These are phyloP conservation scores for Cyclotella choctawhatcheeana DNA, from an alignment of 108 stramenopile species.

Conservation along the genomic window DNA sequence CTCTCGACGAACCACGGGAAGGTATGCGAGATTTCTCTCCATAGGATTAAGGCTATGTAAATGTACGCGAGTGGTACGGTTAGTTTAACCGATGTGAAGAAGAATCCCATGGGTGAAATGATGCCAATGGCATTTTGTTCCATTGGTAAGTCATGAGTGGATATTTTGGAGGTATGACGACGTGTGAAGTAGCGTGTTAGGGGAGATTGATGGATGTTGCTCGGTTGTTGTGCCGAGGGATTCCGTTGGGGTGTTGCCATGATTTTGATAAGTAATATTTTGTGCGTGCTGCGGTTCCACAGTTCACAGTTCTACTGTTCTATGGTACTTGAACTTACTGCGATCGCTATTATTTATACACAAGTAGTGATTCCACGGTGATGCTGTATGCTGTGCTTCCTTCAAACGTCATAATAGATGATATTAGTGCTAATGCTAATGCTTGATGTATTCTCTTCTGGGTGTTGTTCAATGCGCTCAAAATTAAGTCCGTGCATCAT, in stretches of 20 bases:
- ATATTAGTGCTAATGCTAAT: too few relatives aligned
- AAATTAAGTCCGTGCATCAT: too few relatives aligned
- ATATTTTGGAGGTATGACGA: constrained; percentile 16
- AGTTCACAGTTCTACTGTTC: too few relatives aligned
- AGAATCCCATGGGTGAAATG: constrained; percentile 50
- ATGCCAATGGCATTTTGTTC: constrained; percentile 22
- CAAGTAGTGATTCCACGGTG: too few relatives aligned
- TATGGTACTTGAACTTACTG: too few relatives aligned
- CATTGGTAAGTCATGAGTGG: constrained; percentile 26
- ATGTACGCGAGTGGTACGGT: constrained; percentile 73
- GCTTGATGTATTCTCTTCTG: too few relatives aligned
- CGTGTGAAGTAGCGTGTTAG: constrained; percentile 23
- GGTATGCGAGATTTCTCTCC: constrained; percentile 70
- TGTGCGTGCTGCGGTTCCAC: too few relatives aligned
- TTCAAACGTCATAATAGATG: too few relatives aligned
- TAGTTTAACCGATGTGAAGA: constrained; percentile 66
- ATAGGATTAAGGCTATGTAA: constrained; percentile 72
- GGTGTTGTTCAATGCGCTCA: too few relatives aligned
- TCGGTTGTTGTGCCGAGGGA: background rate
- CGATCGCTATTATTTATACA: too few relatives aligned
- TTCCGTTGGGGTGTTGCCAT: constrained; percentile 8
- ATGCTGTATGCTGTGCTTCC: too few relatives aligned
- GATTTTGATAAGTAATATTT: too few relatives aligned
- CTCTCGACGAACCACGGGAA: constrained; percentile 62
- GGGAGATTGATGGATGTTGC: background rate